Base-by-base conservation (phyloP, 208 protist species). In the Acanthamoeba royreba region DNA sequence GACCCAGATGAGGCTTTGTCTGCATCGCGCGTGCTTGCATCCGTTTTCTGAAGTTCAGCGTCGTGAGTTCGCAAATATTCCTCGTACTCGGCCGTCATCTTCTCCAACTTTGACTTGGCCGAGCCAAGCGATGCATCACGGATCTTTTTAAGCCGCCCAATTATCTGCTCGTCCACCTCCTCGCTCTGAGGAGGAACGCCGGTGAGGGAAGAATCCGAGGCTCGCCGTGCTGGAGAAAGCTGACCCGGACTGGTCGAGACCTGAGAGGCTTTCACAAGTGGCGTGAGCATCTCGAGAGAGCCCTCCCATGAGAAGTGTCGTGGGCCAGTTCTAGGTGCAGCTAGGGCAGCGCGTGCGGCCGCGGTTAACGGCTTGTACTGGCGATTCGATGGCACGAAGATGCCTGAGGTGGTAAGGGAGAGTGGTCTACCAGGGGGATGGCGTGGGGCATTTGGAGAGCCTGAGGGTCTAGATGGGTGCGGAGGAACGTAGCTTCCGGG, bases 241-340 rank as follows among this genome's bases (percentile, higher is more conserved):
- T 13, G n/a, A 46, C 19, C 63, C 5, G 66, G 31, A 45, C 42
- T n/a, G 35, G n/a, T 19, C 5, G 72, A 47, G 5, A 17, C 22
- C 43, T 17, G 43, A 85, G 42, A 22, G 15, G 43, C 28, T 4
- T n/a, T 13, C 17, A 33, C 43, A 35, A 28, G 4, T 9, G 43
- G 40, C 4, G 19, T 35, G 19, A 45, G 43, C 74, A 38, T 49
- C 25, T 85, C 74, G 13, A 53, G 22, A 5, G 74, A 45, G 1
- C 74, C 74, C 25, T 85, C 74, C 74, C 74, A 85, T 31, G 74
- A 85, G 31, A 85, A 85, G 17, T 85, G 74, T 2, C 74, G 74
- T 4, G 74, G 11, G 22, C 43, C 17, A 25, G 40, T 11, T 7
- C 74, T 9, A 55, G 49, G 19, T 55, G 49, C 49, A 19, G 49